A percentile compares a stretch with the other conserved stretches of the same genome.
Conservation (phyloP, 2,329 filamentous ascomycete species). For the Verticillium isaacii region DNA sequence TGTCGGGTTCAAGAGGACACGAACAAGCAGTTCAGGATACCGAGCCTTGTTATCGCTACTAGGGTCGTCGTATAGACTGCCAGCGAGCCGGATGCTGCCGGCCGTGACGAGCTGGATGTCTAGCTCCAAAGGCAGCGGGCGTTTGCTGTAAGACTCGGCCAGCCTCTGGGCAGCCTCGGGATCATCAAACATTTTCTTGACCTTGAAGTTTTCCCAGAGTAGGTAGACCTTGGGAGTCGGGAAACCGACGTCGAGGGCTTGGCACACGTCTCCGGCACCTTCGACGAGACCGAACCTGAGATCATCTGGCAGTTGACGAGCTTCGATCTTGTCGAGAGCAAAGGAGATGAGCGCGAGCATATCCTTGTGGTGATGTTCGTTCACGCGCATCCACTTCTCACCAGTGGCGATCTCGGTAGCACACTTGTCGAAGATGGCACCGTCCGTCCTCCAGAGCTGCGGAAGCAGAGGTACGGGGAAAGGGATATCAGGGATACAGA, state of each 20-base stretch:
- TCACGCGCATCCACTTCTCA: slow-evolving; percentile 1
- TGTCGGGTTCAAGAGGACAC: slow-evolving; percentile 10
- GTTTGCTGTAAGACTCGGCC: not conserved
- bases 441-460: not conserved
- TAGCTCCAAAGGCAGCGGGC: not conserved
- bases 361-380: slow-evolving; percentile 4
- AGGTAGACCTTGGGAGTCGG: not conserved
- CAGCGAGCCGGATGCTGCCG: not conserved
- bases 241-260: not conserved
- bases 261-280: not conserved
- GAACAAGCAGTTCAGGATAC: not conserved
- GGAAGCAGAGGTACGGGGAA: slow-evolving; percentile 2
- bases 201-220: not conserved
- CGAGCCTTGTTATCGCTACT: not conserved
- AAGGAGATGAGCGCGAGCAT: slow-evolving; percentile 3
- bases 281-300: not conserved
- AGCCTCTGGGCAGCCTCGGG: not conserved
- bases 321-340: not conserved
- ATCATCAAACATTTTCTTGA: not conserved
- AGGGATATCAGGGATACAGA: not conserved
- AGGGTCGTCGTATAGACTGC: not conserved
- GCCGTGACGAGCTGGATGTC: not conserved
- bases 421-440: not conserved
- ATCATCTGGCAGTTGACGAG: not conserved
- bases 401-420: not conserved